phyloP scores from a whole-genome alignment of 2,329 filamentous ascomycete species.

The Pestalotiopsis sp. region DNA sequence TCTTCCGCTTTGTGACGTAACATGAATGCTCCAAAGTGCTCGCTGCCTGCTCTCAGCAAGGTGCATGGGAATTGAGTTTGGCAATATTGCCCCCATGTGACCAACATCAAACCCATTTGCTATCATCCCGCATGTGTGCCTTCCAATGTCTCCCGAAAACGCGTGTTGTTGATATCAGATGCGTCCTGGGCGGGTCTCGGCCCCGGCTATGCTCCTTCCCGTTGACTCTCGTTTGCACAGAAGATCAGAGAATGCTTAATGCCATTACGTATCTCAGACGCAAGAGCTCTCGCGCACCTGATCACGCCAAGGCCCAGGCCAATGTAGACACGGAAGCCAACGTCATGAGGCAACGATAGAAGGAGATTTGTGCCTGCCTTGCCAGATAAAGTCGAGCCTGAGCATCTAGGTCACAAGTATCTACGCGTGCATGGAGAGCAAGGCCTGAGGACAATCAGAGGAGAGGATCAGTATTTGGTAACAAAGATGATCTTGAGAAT shows the following conservation, averaged over 20 bases:
- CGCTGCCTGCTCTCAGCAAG: too few species aligned
- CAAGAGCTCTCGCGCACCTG: not conserved
- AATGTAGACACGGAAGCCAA: not conserved
- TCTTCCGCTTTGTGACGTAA: not conserved
- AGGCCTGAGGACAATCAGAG: too few species aligned
- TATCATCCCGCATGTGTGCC: not conserved
- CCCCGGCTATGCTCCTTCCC: not conserved
- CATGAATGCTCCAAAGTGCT: too few species aligned
- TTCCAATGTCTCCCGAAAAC: not conserved
- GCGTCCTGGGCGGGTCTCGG: not conserved
- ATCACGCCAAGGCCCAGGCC: not conserved
- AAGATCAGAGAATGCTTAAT: not conserved
- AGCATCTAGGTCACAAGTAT: too few species aligned
- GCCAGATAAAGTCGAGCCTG: too few species aligned
- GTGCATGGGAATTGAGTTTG: too few species aligned
- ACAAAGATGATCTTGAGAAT: too few species aligned
- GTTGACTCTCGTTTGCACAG: not conserved
- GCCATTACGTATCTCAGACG: not conserved
- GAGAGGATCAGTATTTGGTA: too few species aligned
- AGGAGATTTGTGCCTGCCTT: too few species aligned
- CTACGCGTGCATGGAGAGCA: too few species aligned
- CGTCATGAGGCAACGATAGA: not conserved
- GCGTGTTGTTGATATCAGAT: not conserved
- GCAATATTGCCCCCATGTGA: not conserved
- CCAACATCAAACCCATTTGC: not conserved